Evolutionary conservation across 2,329 filamentous ascomycete genomes (phyloP).

Genomic region (Fusarium buharicum): DNA sequence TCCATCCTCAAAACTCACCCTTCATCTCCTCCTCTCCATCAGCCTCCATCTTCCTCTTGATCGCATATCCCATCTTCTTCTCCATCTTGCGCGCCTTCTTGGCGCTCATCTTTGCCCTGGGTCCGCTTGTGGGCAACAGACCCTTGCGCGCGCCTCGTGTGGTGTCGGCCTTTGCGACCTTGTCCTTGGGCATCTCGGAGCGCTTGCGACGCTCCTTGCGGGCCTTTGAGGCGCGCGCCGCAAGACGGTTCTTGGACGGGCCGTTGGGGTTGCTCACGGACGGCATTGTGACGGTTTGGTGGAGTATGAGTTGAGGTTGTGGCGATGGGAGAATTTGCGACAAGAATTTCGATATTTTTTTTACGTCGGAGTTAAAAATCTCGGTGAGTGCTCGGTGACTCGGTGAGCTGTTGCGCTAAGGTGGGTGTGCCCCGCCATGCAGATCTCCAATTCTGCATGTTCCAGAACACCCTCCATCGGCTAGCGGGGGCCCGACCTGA

Average conservation of each 20-base stretch:
- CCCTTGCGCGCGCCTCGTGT: constrained; percentile 63
- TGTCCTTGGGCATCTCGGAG: constrained; percentile 51
- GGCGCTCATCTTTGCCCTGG: constrained; percentile 60
- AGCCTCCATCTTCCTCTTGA: constrained; percentile 63
- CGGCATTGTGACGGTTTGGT: constrained; percentile 54
- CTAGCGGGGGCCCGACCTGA: too few relatives aligned
- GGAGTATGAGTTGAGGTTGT: constrained; percentile 1
- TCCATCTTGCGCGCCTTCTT: constrained; percentile 69
- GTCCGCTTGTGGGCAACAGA: constrained; percentile 66
- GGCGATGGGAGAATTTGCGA: constrained; percentile 25
- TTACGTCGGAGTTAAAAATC: constrained; percentile 22
- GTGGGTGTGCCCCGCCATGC: constrained; percentile 19
- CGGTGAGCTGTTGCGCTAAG: constrained; percentile 22
- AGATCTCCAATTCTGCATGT: constrained; percentile 21
- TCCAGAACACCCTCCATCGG: constrained; percentile 19
- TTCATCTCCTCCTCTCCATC: constrained; percentile 63
- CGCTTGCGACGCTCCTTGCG: constrained; percentile 58
- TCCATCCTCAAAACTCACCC: constrained; percentile 47
- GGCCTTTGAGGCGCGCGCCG: constrained; percentile 57
- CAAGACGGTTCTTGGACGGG: constrained; percentile 63
- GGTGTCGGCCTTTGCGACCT: constrained; percentile 56
- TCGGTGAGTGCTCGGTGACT: constrained; percentile 32
- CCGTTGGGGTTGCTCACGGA: constrained; percentile 69
- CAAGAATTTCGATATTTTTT: constrained; percentile 31
- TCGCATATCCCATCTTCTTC: constrained; percentile 62